Evolutionary conservation across 2,329 filamentous ascomycete genomes (phyloP).

Genomic region (Fusarium miscanthi): DNA sequence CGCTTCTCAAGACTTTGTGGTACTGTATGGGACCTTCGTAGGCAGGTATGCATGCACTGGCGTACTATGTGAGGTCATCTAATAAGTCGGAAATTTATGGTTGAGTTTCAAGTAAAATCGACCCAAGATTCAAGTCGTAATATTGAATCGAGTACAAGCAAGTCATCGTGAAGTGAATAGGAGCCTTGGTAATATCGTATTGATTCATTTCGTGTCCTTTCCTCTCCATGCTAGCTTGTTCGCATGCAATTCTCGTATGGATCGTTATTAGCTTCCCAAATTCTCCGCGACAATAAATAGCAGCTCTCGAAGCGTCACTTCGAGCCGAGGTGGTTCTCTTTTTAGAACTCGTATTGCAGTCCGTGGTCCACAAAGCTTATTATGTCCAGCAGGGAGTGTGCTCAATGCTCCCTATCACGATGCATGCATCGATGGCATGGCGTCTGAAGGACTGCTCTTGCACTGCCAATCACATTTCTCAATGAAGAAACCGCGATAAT

Average conservation of each 20-base stretch:
- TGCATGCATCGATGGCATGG: neutral
- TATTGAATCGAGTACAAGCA: neutral
- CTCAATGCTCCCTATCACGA: constrained; percentile 9
- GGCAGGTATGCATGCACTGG: neutral
- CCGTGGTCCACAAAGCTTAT: constrained; percentile 24
- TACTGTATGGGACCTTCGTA: neutral
- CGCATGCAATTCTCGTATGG: constrained; percentile 4
- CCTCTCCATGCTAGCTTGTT: neutral
- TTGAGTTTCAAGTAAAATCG: constrained; percentile 3
- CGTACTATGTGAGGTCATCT: neutral
- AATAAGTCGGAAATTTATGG: neutral
- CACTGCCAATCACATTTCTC: constrained; percentile 10
- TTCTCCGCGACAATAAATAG: constrained; percentile 16
- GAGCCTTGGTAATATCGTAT: neutral
- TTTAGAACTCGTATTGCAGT: constrained; percentile 39
- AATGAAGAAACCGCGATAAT: neutral
- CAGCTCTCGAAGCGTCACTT: neutral
- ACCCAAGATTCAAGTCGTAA: neutral
- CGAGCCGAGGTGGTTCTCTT: constrained; percentile 11
- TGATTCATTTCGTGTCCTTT: neutral
- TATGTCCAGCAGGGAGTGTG: constrained; percentile 16
- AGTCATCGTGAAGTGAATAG: neutral
- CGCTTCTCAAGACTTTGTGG: neutral
- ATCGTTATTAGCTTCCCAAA: constrained; percentile 9
- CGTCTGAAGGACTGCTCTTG: constrained; percentile 9